Evolutionary conservation across 768 basidiomycete species (phyloP), one percentile per base, ranked within the genome.

Genomic region (Lepiota venenata): DNA sequence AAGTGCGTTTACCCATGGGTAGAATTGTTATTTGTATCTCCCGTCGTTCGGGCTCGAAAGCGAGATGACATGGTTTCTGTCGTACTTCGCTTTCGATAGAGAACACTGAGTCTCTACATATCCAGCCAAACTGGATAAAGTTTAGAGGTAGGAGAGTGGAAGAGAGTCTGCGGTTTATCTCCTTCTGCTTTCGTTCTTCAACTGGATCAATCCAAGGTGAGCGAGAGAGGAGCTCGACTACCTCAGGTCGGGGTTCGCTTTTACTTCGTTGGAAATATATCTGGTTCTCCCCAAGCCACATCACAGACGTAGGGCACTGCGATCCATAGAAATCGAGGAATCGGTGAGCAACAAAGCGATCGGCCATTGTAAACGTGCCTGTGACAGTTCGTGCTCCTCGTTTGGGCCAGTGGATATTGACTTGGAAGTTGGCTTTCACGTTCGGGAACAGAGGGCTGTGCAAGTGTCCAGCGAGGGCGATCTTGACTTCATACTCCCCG

Each of bases 61-160:
- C 48, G 39, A 40, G 81, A 57, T 15, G 38, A 20, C 20, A 71
- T 67, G 40, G 37, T 16, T 27, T 6, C 49, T 52, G 20, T 32
- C 39, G 35, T 64, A n/a, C 22, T 47, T 54, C 52, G 6, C 52
- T 46, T 64, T 87, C 84, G 35, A 79, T 63, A 8, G 85, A 87
- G 57, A 80, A 78, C 2, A 74, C 69, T 4, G 69, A 63, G 58
- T 83, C 82, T 21, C 82, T 73, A 56, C 83, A 84, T 60, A 74
- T 69, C 83, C 82, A 83, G 12, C 81, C 80, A 58, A 83, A 82
- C 59, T 84, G 82, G 21, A 86, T 55, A 2, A 63, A 60, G 2
- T 55, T 57, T 40, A 83, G 58, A 6, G 58, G 51, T 21, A 79
- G 64, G 11, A 25, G 32, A n/a, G 58, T 56, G 2, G 58, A 39